Base-by-base conservation (phyloP, 2,329 filamentous ascomycete genomes). In the Aspergillus melleus region DNA sequence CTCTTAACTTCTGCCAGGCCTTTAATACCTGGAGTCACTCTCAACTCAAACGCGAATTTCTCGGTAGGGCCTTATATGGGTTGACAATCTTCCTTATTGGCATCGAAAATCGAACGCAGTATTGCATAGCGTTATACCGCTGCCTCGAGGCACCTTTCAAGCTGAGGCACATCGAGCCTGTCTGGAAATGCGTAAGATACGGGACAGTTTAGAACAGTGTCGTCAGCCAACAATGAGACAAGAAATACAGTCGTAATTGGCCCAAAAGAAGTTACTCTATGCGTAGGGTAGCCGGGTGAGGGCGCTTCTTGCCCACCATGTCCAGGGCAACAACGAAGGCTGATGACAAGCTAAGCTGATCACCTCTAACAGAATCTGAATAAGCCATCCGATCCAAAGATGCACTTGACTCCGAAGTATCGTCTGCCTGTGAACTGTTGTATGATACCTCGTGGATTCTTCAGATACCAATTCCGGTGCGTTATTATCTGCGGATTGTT, bases 61-160 rank as follows among this genome's bases (percentile, higher is more conserved):
- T 32, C 50, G 9, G 39, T 14, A 16, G 64, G 49, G 11, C 36
- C 54, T 52, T 61, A 59, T 4, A 56, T 32, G 9, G 57, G 52
- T 32, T 46, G 51, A 14, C 36, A 44, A 10, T 64, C 53, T 12
- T 65, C 58, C 19, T 61, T 57, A 54, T 65, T 58, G 14, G 62
- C 47, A 49, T 63, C 61, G 55, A 72, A 73, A 6, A 49, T 61
- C 20, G 70, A 73, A 3, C 66, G 63, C 2, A 73, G 56, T 32
- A 64, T 52, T 49, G 72, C 70, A 60, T 75, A 72, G 6, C 66
- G 60, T 5, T 57, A 49, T 3, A 52, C 60, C 11, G 69, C 58
- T 12, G 26, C 24, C 5, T 56, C 49, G 4, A 73, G 36, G 5
- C 72, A 68, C 24, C 57, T 39, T 44, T 64, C 58, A 1, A 73